Percentiles rank a stretch among this genome's conserved stretches.
phyloP scores from a whole-genome alignment of 148 eudicot genomes.

The Oxyria digyna region DNA sequence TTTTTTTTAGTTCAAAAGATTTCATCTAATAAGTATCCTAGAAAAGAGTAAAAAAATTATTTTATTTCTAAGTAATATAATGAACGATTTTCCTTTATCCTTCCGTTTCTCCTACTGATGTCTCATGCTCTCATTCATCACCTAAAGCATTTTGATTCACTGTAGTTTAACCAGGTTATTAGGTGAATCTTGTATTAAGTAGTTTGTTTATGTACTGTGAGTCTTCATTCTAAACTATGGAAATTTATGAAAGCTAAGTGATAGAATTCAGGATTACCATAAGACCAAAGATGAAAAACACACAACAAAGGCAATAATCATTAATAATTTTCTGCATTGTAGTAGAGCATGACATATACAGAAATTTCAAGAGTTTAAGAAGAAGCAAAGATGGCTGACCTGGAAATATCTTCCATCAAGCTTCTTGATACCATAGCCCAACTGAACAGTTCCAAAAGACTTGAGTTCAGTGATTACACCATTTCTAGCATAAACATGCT shows the following conservation, averaged over 20 bases:
- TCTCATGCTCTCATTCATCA: no score
- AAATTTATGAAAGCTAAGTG: no score
- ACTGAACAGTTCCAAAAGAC: constrained; percentile 45
- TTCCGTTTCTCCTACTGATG: no score
- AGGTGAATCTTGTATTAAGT: not conserved
- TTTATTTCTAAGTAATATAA: no score
- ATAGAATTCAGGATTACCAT: no score
- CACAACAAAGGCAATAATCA: not conserved
- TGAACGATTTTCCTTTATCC: no score
- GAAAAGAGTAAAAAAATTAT: no score
- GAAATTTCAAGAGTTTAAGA: not conserved
- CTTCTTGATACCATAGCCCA: constrained; percentile 95
- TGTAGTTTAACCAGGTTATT: not conserved
- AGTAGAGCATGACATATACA: not conserved
- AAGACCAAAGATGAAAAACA: no score
- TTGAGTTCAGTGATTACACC: constrained; percentile 75
- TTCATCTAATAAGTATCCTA: no score
- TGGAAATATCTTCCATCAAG: constrained; percentile 80
- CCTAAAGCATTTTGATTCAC: no score
- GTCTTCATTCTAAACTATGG: not conserved
- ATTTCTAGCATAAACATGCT: constrained; percentile 63
- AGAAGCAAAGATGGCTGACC: constrained; percentile 22
- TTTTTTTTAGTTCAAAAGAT: no score
- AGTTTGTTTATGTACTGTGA: not conserved
- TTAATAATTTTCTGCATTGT: not conserved